Percentiles rank a stretch among this genome's conserved stretches.
These are phyloP conservation scores for Pseudoscleropodium purum DNA, from an alignment of 225 moss, liverwort and hornwort species.

Conservation along the genomic window DNA sequence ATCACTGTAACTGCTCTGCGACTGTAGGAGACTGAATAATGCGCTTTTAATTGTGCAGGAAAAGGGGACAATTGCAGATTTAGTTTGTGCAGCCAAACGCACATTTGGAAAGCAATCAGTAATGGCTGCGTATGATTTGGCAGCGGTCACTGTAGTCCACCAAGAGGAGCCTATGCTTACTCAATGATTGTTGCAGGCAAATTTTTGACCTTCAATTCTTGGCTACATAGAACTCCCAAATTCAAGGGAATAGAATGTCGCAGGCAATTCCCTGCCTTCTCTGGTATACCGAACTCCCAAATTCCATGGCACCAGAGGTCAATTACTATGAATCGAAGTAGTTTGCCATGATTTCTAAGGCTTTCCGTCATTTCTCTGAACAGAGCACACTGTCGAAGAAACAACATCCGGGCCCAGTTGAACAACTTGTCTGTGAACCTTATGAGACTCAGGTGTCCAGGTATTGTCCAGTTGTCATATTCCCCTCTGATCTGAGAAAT, in stretches of 20 bases:
- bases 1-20: background rate
- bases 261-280: background rate
- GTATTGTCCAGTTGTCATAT: background rate
- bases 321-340: background rate
- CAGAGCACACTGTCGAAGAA: background rate
- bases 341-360: background rate
- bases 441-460: background rate
- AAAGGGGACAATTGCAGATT: constrained; percentile 63
- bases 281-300: background rate
- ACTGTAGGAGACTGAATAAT: background rate
- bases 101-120: constrained; percentile 70
- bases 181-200: background rate
- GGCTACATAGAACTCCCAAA: background rate
- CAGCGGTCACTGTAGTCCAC: constrained; percentile 62
- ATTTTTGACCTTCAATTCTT: background rate
- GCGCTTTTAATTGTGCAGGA: constrained; percentile 28
- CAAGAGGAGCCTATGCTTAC: constrained; percentile 42
- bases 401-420: background rate
- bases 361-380: background rate
- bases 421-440: background rate
- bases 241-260: background rate
- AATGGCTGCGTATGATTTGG: constrained; percentile 72
- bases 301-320: background rate
- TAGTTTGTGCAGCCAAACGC: constrained; percentile 57
- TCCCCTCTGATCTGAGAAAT: background rate